These are phyloP conservation scores for Plantago ovata DNA, from an alignment of 257 asterid species.

Conservation along the genomic window DNA sequence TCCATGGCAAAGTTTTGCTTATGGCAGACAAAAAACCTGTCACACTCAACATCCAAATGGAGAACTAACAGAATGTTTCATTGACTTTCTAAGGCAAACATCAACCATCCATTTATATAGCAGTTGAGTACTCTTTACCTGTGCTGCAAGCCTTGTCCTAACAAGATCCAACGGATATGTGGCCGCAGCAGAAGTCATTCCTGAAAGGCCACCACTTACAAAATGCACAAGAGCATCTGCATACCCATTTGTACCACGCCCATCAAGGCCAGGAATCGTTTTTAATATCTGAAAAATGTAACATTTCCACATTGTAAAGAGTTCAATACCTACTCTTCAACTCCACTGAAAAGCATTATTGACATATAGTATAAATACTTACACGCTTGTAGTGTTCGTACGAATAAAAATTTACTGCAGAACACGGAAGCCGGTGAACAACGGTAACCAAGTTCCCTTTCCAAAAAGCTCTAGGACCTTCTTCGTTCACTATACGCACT, in stretches of 20 bases:
- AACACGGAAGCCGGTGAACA: constrained; percentile 71
- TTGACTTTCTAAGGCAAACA: no score
- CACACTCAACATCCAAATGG: no score
- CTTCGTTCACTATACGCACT: constrained; percentile 56
- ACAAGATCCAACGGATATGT: constrained; percentile 81
- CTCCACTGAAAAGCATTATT: not conserved
- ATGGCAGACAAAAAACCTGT: no score
- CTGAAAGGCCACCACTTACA: constrained; percentile 72
- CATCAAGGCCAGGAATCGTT: constrained; percentile 50
- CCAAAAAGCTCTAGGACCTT: constrained; percentile 82
- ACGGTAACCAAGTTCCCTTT: constrained; percentile 78
- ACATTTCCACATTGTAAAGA: not conserved
- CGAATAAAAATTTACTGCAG: constrained; percentile 62
- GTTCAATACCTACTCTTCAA: not conserved
- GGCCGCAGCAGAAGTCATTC: constrained; percentile 68
- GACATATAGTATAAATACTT: constrained; percentile 19
- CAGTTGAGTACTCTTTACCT: constrained; percentile 29
- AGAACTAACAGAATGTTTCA: no score
- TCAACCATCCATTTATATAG: no score
- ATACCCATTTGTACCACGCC: constrained; percentile 29
- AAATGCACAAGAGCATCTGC: constrained; percentile 51
- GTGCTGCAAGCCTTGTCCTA: constrained; percentile 75
- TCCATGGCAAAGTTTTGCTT: no score
- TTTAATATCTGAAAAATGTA: constrained; percentile 39
- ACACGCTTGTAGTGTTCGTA: constrained; percentile 65